Evolutionary conservation across 2,329 filamentous ascomycete genomes (phyloP).

Genomic region (Colletotrichum euphorbiae): DNA sequence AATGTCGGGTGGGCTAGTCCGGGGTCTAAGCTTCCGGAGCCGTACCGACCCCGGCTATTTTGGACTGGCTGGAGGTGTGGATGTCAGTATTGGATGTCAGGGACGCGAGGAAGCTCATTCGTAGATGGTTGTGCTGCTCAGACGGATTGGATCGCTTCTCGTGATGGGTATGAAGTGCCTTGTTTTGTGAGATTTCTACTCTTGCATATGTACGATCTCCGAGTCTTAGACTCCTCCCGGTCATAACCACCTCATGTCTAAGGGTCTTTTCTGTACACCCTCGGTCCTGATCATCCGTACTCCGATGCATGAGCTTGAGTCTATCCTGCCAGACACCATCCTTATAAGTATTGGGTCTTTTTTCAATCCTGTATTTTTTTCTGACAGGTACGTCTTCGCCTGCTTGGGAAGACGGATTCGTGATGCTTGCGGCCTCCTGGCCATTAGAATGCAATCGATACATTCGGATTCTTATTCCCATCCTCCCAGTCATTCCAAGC

Average conservation of each 20-base stretch:
- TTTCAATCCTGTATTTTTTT: background rate
- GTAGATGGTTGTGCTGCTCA: background rate
- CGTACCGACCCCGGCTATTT: constrained; percentile 1
- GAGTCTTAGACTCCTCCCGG: constrained; percentile 7
- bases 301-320: constrained; percentile 24
- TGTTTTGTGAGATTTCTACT: constrained; percentile 13
- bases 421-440: background rate
- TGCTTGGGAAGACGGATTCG: background rate
- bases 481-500: constrained; percentile 67
- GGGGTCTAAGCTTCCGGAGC: constrained; percentile 33
- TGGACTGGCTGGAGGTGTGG: background rate
- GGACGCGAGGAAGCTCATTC: background rate
- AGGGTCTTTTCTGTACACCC: constrained; percentile 14
- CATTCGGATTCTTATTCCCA: constrained; percentile 17
- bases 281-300: constrained; percentile 18
- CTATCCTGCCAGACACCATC: background rate
- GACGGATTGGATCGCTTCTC: too few relatives aligned
- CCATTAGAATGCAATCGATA: background rate
- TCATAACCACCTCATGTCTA: constrained; percentile 18
- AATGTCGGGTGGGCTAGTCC: constrained; percentile 48
- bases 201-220: constrained; percentile 15
- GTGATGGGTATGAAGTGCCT: background rate
- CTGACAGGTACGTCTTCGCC: constrained; percentile 4
- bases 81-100: constrained; percentile 11
- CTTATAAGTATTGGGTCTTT: background rate